Evolutionary conservation across 2,329 filamentous ascomycete species (phyloP), one percentile per base, ranked within the genome.

Genomic region (Lecanoromycetidae sp.): DNA sequence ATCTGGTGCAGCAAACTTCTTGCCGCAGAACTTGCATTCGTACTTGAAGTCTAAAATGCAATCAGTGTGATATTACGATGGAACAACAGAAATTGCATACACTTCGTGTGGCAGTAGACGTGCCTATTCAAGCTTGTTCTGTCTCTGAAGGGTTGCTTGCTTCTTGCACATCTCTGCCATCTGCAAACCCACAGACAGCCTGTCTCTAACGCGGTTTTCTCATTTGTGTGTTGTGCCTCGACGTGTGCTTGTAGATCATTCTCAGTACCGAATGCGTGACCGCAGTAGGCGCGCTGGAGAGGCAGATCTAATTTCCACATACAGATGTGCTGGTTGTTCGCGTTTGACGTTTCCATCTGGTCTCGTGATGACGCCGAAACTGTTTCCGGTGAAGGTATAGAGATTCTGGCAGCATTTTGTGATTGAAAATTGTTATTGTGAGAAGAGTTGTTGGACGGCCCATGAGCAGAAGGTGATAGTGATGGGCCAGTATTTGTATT

Each of bases 181-280:
- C 19, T 33, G 41, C 43, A 48, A 17, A 36, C 32, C 9, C 19
- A 44, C 5, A 10, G 10, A 9, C 4, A 15, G 1, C 5, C 15
- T 5, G n/a, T n/a, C n/a, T n/a, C n/a, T n/a, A n/a, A 41, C 6
- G 38, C 25, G 26, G 17, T 9, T 13, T 33, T 2, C 26, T 5
- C 26, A 5, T 20, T 23, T n/a, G 44, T 22, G 27, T 51, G 49
- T 12, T n/a, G 26, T 12, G 20, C 20, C n/a, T 48, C 49, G 8
- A 51, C 23, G 19, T 51, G 49, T 12, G 45, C 15, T 47, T 51
- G 49, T 13, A 51, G 23, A 5, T 48, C 35, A 25, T 51, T 45
- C 19, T 35, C 39, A 19, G 44, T 0, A 2, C 6, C 12, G 17
- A 41, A 44, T 12, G 17, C 5, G 17, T 34, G 17, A 8, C 34